Percentiles rank a stretch among this genome's conserved stretches.
These are phyloP conservation scores for Madurella mycetomatis DNA, from an alignment of 2,329 filamentous ascomycete genomes.

Conservation along the genomic window DNA sequence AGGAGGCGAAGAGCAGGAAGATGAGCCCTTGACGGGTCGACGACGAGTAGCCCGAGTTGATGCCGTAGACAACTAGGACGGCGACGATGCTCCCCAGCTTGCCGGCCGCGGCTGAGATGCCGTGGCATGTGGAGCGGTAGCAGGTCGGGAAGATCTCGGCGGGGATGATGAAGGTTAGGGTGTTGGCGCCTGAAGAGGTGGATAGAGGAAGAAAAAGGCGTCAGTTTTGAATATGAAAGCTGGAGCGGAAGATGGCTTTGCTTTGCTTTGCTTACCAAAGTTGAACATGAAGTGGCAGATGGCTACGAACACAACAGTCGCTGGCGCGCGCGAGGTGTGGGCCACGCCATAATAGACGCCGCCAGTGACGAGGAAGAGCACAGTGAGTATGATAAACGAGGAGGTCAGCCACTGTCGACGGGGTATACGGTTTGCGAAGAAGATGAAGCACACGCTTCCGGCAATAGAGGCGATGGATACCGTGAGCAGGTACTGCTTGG, in stretches of 20 bases:
- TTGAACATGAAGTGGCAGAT: slow-evolving; percentile 53
- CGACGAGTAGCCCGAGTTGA: slow-evolving; percentile 42
- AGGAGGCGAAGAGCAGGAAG: slow-evolving; percentile 47
- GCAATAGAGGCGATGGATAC: slow-evolving; percentile 49
- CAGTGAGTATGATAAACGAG: slow-evolving; percentile 44
- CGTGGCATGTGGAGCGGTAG: slow-evolving; percentile 59
- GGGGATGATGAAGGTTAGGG: slow-evolving; percentile 59
- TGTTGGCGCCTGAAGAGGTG: slow-evolving; percentile 47
- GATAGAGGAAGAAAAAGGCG: slow-evolving; percentile 16
- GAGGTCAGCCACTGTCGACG: slow-evolving; percentile 47
- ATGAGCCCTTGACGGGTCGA: slow-evolving; percentile 44
- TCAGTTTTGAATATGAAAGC: not conserved
- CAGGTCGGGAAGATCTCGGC: slow-evolving; percentile 62
- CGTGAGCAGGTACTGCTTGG: slow-evolving; percentile 49
- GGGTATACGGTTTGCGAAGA: slow-evolving; percentile 44
- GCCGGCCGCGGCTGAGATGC: slow-evolving; percentile 56
- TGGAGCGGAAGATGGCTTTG: not conserved
- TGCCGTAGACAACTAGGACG: slow-evolving; percentile 46
- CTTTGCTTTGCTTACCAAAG: slow-evolving; percentile 38
- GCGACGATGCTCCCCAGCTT: slow-evolving; percentile 55
- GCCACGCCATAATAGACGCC: slow-evolving; percentile 47
- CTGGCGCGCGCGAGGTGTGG: slow-evolving; percentile 38
- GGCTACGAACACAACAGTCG: slow-evolving; percentile 48
- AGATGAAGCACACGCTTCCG: slow-evolving; percentile 46
- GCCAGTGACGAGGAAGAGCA: slow-evolving; percentile 46